phyloP scores from a whole-genome alignment of 352 stramenopile species.

The Globisporangium ultimum region DNA sequence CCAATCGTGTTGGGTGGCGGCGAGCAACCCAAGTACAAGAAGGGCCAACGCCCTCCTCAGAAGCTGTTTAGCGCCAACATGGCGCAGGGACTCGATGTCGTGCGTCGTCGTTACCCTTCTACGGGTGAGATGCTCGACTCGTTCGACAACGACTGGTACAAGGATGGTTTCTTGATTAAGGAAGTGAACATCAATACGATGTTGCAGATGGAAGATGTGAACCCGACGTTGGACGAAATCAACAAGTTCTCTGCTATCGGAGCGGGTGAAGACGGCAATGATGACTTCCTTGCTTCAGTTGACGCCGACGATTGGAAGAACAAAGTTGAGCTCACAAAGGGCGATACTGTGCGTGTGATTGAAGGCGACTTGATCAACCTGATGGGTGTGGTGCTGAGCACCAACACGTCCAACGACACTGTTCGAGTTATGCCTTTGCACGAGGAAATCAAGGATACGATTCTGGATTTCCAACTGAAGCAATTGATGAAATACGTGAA shows the following conservation, averaged over 20 bases:
- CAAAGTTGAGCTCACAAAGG: slow-evolving; percentile 87
- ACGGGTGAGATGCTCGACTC: slow-evolving; percentile 86
- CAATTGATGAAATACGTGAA: slow-evolving; percentile 91
- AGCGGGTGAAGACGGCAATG: slow-evolving; percentile 61
- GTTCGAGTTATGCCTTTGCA: slow-evolving; percentile 88
- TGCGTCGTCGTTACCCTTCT: slow-evolving; percentile 62
- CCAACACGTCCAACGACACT: slow-evolving; percentile 86
- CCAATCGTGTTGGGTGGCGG: slow-evolving; percentile 68
- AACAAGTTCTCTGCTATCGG: slow-evolving; percentile 78
- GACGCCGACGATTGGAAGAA: slow-evolving; percentile 88
- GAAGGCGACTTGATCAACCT: slow-evolving; percentile 87
- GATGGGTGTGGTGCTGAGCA: slow-evolving; percentile 88
- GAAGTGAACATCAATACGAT: slow-evolving; percentile 87
- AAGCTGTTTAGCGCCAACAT: slow-evolving; percentile 81
- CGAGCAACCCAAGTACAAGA: slow-evolving; percentile 87
- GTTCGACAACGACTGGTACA: slow-evolving; percentile 88
- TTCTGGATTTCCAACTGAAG: slow-evolving; percentile 87
- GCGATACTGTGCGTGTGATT: slow-evolving; percentile 85
- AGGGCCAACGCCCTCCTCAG: slow-evolving; percentile 80
- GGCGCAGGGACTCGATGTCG: slow-evolving; percentile 58
- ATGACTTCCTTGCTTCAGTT: slow-evolving; percentile 67
- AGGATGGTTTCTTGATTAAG: slow-evolving; percentile 86
- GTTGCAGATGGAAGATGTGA: slow-evolving; percentile 82
- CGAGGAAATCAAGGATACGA: slow-evolving; percentile 90
- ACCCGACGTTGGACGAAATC: slow-evolving; percentile 84